Percentiles rank a stretch among this genome's conserved stretches.
Evolutionary conservation across 495 filamentous ascomycete species (phyloP).

Genomic region (Tuber brumale): DNA sequence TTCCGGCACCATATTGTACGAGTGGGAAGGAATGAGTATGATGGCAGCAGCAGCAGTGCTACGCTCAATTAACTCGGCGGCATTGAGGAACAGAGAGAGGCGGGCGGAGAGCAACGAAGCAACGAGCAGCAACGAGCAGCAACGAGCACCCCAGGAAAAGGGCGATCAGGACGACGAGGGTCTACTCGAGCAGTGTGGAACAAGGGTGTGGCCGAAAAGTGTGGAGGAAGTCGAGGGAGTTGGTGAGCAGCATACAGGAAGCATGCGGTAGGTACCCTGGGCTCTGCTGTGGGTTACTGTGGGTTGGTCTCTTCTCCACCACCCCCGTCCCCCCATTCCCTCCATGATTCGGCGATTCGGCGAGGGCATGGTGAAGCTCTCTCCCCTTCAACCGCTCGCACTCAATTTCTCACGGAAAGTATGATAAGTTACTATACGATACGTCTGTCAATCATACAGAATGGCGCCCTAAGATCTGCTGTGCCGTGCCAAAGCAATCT

Average conservation of each 20-base stretch:
- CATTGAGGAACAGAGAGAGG: neutral
- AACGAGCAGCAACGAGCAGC: slow-evolving; percentile 8
- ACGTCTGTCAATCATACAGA: neutral
- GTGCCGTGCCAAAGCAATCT: neutral
- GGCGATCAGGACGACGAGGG: slow-evolving; percentile 29
- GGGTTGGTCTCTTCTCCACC: neutral
- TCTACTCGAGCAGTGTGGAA: slow-evolving; percentile 17
- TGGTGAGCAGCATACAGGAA: slow-evolving; percentile 12
- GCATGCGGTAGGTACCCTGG: neutral
- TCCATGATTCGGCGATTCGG: neutral
- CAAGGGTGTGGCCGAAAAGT: slow-evolving; percentile 32
- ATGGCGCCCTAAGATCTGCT: neutral
- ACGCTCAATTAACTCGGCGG: neutral
- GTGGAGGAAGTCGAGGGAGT: slow-evolving; percentile 22
- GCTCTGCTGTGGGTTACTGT: neutral
- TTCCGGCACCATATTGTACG: neutral
- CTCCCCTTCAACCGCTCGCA: neutral
- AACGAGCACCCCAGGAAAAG: slow-evolving; percentile 9
- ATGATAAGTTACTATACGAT: neutral
- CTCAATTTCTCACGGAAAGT: neutral
- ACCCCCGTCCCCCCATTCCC: neutral
- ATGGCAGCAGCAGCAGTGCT: neutral
- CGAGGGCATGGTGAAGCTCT: neutral
- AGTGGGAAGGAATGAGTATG: neutral
- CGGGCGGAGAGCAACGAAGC: slow-evolving; percentile 7